Conservation (phyloP, 139 green algal species). For the Zygnema circumcarinatum region DNA sequence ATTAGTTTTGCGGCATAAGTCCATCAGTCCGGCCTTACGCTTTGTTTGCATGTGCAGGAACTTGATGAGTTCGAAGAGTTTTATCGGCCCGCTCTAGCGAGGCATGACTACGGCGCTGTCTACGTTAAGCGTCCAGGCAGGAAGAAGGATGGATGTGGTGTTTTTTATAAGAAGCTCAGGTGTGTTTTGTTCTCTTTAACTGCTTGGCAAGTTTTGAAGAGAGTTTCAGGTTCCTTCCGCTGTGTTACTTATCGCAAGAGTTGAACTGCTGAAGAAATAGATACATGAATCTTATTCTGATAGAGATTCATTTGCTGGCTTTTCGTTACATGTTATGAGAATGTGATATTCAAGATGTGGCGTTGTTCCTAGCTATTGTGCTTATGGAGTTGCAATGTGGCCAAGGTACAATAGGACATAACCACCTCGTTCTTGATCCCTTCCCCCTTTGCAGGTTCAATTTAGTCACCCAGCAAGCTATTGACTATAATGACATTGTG, state of each 20-base stretch:
- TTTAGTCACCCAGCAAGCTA: not conserved
- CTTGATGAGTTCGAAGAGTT: conserved; percentile 47
- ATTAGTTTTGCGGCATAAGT: too few relatives aligned
- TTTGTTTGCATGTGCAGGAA: conserved; percentile 10
- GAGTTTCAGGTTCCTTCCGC: too few relatives aligned
- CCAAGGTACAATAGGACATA: too few relatives aligned
- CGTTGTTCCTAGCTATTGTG: too few relatives aligned
- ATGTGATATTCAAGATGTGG: too few relatives aligned
- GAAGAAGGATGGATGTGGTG: conserved; percentile 41
- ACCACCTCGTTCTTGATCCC: too few relatives aligned
- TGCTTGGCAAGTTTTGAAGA: too few relatives aligned
- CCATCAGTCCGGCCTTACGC: too few relatives aligned
- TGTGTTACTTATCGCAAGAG: not conserved
- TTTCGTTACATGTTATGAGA: not conserved
- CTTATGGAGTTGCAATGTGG: too few relatives aligned
- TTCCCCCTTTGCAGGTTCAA: not conserved
- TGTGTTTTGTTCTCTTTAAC: too few relatives aligned
- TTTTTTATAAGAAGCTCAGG: conserved; percentile 32
- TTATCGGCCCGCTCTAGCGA: conserved; percentile 14
- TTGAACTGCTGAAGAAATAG: not conserved
- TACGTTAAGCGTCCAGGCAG: conserved; percentile 44
- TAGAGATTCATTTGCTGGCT: not conserved
- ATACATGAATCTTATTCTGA: not conserved
- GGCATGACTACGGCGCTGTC: conserved; percentile 9
- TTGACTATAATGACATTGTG: conserved; percentile 42